These are phyloP conservation scores for Blechomonas ayalai DNA, from an alignment of 208 protist genomes.

Conservation along the genomic window DNA sequence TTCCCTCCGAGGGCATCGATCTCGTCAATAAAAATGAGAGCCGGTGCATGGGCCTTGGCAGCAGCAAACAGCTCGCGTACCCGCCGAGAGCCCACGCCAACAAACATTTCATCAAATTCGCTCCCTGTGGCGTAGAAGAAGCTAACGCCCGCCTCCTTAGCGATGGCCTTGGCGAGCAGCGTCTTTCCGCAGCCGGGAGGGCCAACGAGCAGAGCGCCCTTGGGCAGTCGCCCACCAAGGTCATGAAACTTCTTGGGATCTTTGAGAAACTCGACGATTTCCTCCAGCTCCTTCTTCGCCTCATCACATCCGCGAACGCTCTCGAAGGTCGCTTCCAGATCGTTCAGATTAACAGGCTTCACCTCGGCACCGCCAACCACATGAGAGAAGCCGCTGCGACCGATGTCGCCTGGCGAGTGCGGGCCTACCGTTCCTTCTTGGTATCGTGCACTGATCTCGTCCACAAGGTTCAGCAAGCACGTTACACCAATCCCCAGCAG, in stretches of 20 bases:
- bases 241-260: constrained; percentile 91
- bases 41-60: constrained; percentile 91
- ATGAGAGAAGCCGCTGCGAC: constrained; percentile 12
- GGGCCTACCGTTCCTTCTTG: constrained; percentile 24
- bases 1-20: constrained; percentile 94
- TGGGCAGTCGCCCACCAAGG: constrained; percentile 94
- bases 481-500: constrained; percentile 72
- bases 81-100: constrained; percentile 94
- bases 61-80: constrained; percentile 93
- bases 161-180: constrained; percentile 90
- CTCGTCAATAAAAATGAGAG: constrained; percentile 99
- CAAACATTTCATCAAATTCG: constrained; percentile 98
- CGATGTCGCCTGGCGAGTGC: constrained; percentile 11
- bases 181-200: constrained; percentile 98
- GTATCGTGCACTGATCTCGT: constrained; percentile 34
- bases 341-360: constrained; percentile 69
- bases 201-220: constrained; percentile 95
- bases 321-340: constrained; percentile 80
- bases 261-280: constrained; percentile 92
- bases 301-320: constrained; percentile 87
- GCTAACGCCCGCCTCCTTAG: constrained; percentile 90
- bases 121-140: constrained; percentile 95
- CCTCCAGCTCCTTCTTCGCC: constrained; percentile 89
- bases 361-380: constrained; percentile 54
- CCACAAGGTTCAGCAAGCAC: constrained; percentile 40